A percentile compares a stretch with the other conserved stretches of the same genome.
Conservation (phyloP, 139 green algal genomes). For the Chlamydomonas eustigma region DNA sequence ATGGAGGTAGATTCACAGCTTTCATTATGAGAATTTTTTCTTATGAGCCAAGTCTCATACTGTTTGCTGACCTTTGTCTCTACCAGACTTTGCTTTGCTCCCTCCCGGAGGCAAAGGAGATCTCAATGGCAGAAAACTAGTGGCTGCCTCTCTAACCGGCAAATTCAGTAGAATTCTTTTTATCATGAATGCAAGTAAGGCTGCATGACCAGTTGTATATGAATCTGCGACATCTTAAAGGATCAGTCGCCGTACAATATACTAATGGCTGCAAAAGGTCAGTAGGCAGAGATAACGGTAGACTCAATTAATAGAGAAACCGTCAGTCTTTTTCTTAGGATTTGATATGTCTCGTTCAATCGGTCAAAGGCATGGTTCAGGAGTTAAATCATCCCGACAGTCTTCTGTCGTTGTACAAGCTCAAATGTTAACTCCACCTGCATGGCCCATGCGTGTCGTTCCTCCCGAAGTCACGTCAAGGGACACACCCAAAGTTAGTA, state of each 20-base stretch:
- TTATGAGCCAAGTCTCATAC: no score
- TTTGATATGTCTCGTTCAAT: no score
- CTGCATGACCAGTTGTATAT: no score
- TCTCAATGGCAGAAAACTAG: not conserved
- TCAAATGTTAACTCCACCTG: constrained; percentile 27
- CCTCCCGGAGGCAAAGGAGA: not conserved
- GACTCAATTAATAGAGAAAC: no score
- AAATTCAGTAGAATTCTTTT: not conserved
- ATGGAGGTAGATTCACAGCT: not conserved
- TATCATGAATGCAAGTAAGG: no score
- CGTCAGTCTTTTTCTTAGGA: no score
- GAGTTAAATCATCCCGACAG: not conserved
- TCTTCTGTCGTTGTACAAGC: not conserved
- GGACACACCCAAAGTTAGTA: constrained; percentile 36
- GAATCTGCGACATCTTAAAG: no score
- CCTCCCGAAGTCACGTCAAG: constrained; percentile 38
- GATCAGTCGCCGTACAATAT: no score
- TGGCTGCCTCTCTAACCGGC: not conserved
- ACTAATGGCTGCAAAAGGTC: no score
- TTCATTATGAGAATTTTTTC: not conserved
- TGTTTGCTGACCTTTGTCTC: constrained; percentile 2
- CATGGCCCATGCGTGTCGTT: constrained; percentile 43
- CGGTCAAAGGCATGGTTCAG: no score
- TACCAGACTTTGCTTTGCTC: not conserved
- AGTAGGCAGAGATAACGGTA: no score